A percentile compares a stretch with the other conserved stretches of the same genome.
phyloP scores from a whole-genome alignment of 2,329 filamentous ascomycete species.

The Pseudopithomyces maydicus region DNA sequence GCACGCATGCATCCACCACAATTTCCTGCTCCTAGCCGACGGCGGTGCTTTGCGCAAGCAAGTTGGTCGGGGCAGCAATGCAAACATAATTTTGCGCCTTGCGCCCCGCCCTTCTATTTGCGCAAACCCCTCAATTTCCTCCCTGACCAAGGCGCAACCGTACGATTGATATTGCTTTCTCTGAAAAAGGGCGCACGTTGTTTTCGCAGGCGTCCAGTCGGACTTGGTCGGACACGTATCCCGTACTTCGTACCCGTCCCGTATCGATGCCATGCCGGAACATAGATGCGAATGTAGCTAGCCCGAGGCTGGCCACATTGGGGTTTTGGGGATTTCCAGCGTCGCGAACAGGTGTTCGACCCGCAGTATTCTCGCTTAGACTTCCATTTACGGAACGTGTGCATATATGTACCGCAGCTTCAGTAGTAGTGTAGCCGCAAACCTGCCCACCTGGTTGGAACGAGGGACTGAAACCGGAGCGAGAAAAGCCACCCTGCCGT shows the following conservation, averaged over 20 bases:
- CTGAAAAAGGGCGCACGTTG: background rate
- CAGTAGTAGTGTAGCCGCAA: background rate
- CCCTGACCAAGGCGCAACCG: background rate
- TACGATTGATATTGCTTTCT: background rate
- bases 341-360: conserved; percentile 10
- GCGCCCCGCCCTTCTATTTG: conserved; percentile 1
- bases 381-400: background rate
- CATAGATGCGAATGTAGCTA: background rate
- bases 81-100: background rate
- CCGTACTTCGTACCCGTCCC: background rate
- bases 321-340: too few species aligned
- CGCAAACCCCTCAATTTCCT: conserved; percentile 4
- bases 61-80: background rate
- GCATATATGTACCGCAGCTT: background rate
- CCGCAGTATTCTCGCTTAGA: background rate
- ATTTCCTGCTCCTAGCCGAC: too few species aligned
- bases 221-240: background rate
- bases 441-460: background rate
- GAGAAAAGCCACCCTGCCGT: background rate
- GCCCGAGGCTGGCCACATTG: too few species aligned
- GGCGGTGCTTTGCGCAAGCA: too few species aligned
- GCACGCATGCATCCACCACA: background rate
- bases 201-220: background rate
- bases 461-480: background rate
- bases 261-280: background rate